Conservation (phyloP, 768 basidiomycete species). For the Tephrocybe sp. region DNA sequence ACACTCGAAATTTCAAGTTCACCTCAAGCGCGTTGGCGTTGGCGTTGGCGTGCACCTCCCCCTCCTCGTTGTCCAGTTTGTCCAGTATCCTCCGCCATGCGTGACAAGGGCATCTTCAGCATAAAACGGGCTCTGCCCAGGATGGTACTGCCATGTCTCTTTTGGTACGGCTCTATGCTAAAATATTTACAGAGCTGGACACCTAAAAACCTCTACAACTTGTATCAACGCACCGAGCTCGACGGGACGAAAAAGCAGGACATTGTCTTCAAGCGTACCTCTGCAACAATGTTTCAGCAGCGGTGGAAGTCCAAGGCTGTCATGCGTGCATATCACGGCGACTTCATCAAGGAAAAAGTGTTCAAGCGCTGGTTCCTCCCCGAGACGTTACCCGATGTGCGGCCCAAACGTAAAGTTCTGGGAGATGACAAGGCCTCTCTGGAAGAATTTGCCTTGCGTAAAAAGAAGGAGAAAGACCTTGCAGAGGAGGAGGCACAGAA, state of each 20-base stretch:
- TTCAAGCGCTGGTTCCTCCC: constrained; percentile 98
- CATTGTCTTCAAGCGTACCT: constrained; percentile 57
- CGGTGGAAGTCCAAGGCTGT: constrained; percentile 88
- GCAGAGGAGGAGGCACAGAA: constrained; percentile 54
- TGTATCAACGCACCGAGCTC: constrained; percentile 68
- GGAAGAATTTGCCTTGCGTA: constrained; percentile 60
- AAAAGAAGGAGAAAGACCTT: constrained; percentile 47
- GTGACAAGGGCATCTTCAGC: constrained; percentile 36
- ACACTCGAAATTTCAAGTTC: constrained; percentile 10
- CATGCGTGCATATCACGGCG: constrained; percentile 93
- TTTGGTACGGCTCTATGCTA: background rate
- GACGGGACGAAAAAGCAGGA: constrained; percentile 43
- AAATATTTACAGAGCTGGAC: constrained; percentile 77
- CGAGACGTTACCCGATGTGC: constrained; percentile 79
- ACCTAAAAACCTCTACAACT: constrained; percentile 84
- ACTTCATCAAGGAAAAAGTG: constrained; percentile 87
- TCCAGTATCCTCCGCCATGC: constrained; percentile 28
- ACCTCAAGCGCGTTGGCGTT: background rate
- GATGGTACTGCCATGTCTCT: constrained; percentile 55
- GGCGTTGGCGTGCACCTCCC: background rate
- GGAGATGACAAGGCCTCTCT: constrained; percentile 47
- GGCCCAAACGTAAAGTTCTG: constrained; percentile 50
- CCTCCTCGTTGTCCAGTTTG: too few relatives aligned
- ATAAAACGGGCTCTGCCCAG: constrained; percentile 66
- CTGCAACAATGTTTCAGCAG: constrained; percentile 80